These are phyloP conservation scores for Phytophthora pisi DNA, from an alignment of 352 stramenopile species.

Conservation along the genomic window DNA sequence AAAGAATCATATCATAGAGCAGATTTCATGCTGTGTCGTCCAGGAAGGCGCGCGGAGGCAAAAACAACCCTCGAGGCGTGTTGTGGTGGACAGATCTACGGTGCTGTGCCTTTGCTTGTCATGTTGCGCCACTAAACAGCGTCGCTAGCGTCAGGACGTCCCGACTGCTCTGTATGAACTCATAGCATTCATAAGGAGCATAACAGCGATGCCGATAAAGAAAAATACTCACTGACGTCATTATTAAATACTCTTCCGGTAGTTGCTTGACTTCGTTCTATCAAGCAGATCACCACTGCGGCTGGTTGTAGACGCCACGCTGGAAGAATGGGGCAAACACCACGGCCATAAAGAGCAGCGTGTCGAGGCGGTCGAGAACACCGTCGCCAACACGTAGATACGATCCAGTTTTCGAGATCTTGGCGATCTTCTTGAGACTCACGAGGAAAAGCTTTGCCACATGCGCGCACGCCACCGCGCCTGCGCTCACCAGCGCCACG, in stretches of 20 bases:
- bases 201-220: conserved; percentile 1
- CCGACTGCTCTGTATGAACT: too few relatives aligned
- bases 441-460: conserved; percentile 63
- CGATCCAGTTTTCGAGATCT: conserved; percentile 45
- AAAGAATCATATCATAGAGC: too few relatives aligned
- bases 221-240: background rate
- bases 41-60: too few relatives aligned
- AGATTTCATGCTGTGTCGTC: too few relatives aligned
- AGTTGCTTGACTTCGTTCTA: conserved; percentile 15
- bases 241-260: conserved; percentile 26
- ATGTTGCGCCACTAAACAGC: too few relatives aligned
- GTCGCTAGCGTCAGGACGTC: too few relatives aligned
- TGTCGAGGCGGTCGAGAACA: conserved; percentile 63
- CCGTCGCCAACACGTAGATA: conserved; percentile 62
- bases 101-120: too few relatives aligned
- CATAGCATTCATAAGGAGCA: background rate
- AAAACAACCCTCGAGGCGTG: too few relatives aligned
- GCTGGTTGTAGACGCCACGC: conserved; percentile 38
- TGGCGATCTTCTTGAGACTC: conserved; percentile 68
- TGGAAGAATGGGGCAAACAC: conserved; percentile 63
- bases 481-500: conserved; percentile 39
- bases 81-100: too few relatives aligned
- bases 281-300: conserved; percentile 27
- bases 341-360: conserved; percentile 60
- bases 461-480: conserved; percentile 51